phyloP scores from a whole-genome alignment of 441 rosid genomes.

The Arabidopsis lyrata region DNA sequence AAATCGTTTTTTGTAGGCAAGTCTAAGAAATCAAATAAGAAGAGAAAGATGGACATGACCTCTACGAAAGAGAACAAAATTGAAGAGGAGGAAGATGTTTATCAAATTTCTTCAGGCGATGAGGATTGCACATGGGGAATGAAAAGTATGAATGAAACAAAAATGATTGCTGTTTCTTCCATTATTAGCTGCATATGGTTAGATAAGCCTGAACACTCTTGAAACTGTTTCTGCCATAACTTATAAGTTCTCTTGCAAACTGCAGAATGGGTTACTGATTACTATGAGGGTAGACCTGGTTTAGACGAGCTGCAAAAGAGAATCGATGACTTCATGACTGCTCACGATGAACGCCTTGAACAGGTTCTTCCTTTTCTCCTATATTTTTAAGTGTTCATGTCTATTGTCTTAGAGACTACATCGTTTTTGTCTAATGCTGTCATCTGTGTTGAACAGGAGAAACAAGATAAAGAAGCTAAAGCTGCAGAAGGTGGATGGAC shows the following conservation, averaged over 20 bases:
- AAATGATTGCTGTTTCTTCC: constrained; percentile 3
- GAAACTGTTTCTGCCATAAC: not conserved
- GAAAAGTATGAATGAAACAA: constrained; percentile 65
- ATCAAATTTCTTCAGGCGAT: constrained; percentile 82
- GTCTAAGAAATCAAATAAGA: constrained; percentile 64
- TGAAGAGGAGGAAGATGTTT: constrained; percentile 61
- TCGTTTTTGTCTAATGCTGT: not conserved
- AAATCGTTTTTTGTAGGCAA: constrained; percentile 49
- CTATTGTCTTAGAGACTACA: not conserved
- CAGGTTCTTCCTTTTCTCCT: constrained; percentile 53
- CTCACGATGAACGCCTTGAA: constrained; percentile 78
- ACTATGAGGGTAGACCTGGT: constrained; percentile 79
- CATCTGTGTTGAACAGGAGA: constrained; percentile 51
- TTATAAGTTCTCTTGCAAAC: constrained; percentile 29
- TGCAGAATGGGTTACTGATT: constrained; percentile 84
- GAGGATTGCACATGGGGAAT: constrained; percentile 85
- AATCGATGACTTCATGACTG: constrained; percentile 79
- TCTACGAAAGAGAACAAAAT: constrained; percentile 41
- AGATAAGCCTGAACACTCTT: not conserved
- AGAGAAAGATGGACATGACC: constrained; percentile 47
- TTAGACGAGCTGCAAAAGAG: constrained; percentile 76
- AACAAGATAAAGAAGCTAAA: constrained; percentile 46
- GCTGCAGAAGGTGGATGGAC: constrained; percentile 55
- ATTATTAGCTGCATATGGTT: constrained; percentile 10
- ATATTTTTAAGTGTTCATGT: not conserved